Evolutionary conservation across 2,329 filamentous ascomycete genomes (phyloP).

Genomic region (Scedosporium boydii): DNA sequence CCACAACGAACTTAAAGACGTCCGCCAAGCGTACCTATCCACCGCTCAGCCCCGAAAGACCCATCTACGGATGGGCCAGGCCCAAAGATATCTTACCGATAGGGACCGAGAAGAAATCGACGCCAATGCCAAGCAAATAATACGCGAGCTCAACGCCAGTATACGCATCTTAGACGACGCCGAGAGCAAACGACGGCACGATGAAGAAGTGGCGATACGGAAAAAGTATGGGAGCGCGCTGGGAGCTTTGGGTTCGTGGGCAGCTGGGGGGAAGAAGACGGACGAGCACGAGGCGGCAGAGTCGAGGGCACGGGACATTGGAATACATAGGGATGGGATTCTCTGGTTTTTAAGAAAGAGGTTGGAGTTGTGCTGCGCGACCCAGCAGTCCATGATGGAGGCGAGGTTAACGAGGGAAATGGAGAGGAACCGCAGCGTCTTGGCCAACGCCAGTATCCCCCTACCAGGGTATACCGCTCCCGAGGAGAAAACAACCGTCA

Average conservation of each 20-base stretch:
- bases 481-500: constrained; percentile 9
- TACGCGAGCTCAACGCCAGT: constrained; percentile 74
- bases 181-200: constrained; percentile 71
- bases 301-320: constrained; percentile 54
- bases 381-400: constrained; percentile 90
- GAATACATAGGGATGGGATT: constrained; percentile 69
- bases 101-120: constrained; percentile 79
- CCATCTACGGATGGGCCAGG: constrained; percentile 35
- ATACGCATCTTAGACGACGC: constrained; percentile 74
- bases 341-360: constrained; percentile 71
- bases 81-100: constrained; percentile 37
- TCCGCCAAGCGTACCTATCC: constrained; percentile 86
- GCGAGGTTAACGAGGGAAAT: constrained; percentile 73
- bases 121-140: constrained; percentile 72
- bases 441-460: constrained; percentile 53
- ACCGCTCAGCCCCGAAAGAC: constrained; percentile 56
- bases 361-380: constrained; percentile 65
- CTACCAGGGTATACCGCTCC: constrained; percentile 12
- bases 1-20: constrained; percentile 67
- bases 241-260: constrained; percentile 56
- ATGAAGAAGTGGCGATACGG: constrained; percentile 58
- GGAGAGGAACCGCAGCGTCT: constrained; percentile 79
- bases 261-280: constrained; percentile 44
- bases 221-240: constrained; percentile 60
- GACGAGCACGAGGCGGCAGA: constrained; percentile 66